Base-by-base conservation (phyloP, 2,329 filamentous ascomycete species). In the Cryphonectria naterciae region DNA sequence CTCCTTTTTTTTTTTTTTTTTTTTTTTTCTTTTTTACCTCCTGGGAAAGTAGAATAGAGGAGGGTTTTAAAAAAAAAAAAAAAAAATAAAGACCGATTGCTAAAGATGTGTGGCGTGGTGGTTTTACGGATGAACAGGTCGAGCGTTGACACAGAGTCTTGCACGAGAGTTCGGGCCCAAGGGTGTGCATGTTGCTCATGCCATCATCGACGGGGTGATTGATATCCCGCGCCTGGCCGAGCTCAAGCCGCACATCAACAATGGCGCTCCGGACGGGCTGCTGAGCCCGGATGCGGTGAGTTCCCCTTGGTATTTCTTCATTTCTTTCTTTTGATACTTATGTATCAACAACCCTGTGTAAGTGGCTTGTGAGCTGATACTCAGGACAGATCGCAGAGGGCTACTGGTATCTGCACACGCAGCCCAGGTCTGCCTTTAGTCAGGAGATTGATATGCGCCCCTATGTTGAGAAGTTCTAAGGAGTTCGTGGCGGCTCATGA, bases 351-450 rank as follows among this genome's bases (percentile, higher is more conserved):
- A 15, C 8, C 7, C n/a, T 64, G 13, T 5, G 11, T n/a, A 17
- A 28, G 2, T 39, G 5, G 17, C 17, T 10, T 15, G 10, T 49
- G 52, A 64, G 41, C 46, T 41, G 41, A 52, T 46, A 43, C 6
- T 25, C 43, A 25, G 43, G 54, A 52, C 72, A 95, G 90, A 97
- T 97, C 84, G 94, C 94, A 15, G 93, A 97, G 74, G 88, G 89
- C 15, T 97, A 97, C 77, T 97, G 93, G 93, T 85, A 91, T 78
- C 78, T 97, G 76, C 94, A 97, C 77, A 92, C 90, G 0, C 94
- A 97, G 83, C 92, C 91, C 43, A 87, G 88, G 75, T 93, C 92
- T 7, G 89, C 89, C 2, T 97, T 95, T 77, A 94, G 93, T 0
- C 93, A 93, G 77, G 93, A 97, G 81, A 80, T 97, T 75, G 94